Evolutionary conservation across 768 basidiomycete species (phyloP), one percentile per base, ranked within the genome.

Genomic region (Paxillus ammoniavirescens): DNA sequence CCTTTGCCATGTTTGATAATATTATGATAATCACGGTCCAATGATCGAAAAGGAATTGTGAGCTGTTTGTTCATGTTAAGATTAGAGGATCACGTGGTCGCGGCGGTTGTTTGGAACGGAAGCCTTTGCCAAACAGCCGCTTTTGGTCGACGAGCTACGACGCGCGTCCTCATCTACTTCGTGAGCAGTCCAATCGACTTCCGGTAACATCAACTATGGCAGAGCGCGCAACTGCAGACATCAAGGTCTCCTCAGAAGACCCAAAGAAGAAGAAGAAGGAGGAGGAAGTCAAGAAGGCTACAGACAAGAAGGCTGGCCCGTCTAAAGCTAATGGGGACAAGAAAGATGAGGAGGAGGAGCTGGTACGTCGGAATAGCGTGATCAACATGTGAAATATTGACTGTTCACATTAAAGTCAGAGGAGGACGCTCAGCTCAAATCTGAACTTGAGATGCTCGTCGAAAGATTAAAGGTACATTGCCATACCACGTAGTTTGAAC

Each of bases 401-500:
- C 4, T 31, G 9, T 23, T 8, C 40, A 8, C 45, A 52, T 8
- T 8, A 3, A 53, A 95, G 94, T 93, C 91, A 26, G 97, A 99
- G 67, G 97, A 98, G 74, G 97, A 99, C 72, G 77, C 85, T 31
- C 91, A 94, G 65, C 82, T 99, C 54, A 91, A 91, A 73, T 87
- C 83, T 53, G 95, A 99, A 73, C 79, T 99, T 18, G 97, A 98
- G 69, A 93, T 99, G 94, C 82, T 98, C 23, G 85, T 96, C 28
- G 94, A 98, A 68, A 84, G 97, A 42, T 69, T 99, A 50, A 91
- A 91, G 79, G 96, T 94, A 62, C 52, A 80, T 37, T 15, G 13
- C 42, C 55, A 18, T n/a, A 13, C 14, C 18, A 31, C 48, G 47
- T 14, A n/a, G 42, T 18, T 58, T 18, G 47, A 23, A 35, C 56